Percentiles rank a stretch among this genome's conserved stretches.
phyloP scores from a whole-genome alignment of 208 protist species.

The Leishmania lainsoni region DNA sequence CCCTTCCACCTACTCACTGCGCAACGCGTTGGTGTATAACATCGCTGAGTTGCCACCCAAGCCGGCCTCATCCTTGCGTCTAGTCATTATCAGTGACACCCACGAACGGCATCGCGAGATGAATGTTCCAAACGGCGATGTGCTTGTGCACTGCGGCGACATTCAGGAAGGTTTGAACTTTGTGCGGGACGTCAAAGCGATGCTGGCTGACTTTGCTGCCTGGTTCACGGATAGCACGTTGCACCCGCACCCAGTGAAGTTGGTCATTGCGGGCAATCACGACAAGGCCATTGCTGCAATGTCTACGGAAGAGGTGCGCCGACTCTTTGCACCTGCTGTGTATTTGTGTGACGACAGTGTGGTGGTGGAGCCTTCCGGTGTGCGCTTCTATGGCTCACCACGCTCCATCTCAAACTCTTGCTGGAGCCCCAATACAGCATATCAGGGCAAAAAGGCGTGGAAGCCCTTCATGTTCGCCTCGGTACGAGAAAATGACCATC shows the following conservation, averaged over 20 bases:
- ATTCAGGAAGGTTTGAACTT: slow-evolving; percentile 50
- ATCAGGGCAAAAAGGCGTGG: slow-evolving; percentile 39
- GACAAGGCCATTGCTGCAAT: slow-evolving; percentile 46
- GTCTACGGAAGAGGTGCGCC: slow-evolving; percentile 26
- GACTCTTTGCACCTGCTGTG: slow-evolving; percentile 49
- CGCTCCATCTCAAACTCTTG: slow-evolving; percentile 55
- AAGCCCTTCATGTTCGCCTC: slow-evolving; percentile 27
- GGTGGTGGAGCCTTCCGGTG: slow-evolving; percentile 44
- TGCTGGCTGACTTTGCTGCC: slow-evolving; percentile 53
- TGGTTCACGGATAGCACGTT: slow-evolving; percentile 52
- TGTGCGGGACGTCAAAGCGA: slow-evolving; percentile 12
- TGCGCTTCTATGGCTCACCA: slow-evolving; percentile 68
- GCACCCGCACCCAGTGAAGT: slow-evolving; percentile 81
- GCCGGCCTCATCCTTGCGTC: slow-evolving; percentile 35
- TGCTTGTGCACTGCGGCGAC: slow-evolving; percentile 76
- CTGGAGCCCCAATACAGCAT: slow-evolving; percentile 61
- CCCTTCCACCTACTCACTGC: slow-evolving; percentile 27
- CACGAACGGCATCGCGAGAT: slow-evolving; percentile 63
- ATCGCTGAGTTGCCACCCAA: slow-evolving; percentile 30
- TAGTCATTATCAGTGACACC: slow-evolving; percentile 79
- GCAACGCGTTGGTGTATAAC: slow-evolving; percentile 18
- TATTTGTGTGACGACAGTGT: slow-evolving; percentile 59
- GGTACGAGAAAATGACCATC: not conserved
- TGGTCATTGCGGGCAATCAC: slow-evolving; percentile 89
- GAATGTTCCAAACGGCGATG: slow-evolving; percentile 54